Evolutionary conservation across 2,329 filamentous ascomycete species (phyloP).

Genomic region (Coniochaeta sp.): DNA sequence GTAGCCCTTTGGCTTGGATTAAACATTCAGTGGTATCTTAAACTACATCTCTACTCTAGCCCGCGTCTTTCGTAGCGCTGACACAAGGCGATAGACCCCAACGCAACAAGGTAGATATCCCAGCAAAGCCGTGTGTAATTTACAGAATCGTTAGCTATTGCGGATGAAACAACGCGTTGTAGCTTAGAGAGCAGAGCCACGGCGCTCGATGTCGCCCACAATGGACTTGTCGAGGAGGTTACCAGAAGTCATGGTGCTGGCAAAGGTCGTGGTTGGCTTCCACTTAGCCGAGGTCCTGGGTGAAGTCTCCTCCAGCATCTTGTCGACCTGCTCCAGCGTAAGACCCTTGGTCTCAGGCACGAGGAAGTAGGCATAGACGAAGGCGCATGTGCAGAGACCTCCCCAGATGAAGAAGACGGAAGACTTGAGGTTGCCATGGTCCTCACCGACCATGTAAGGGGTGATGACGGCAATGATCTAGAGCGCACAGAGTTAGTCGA

Average conservation of each 20-base stretch:
- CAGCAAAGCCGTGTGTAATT: background rate
- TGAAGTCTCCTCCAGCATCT: slow-evolving; percentile 82
- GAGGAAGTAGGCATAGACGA: slow-evolving; percentile 65
- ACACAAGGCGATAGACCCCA: background rate
- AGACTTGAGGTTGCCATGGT: slow-evolving; percentile 57
- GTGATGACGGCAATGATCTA: slow-evolving; percentile 58
- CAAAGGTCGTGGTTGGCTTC: slow-evolving; percentile 65
- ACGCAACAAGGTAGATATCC: background rate
- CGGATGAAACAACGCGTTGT: background rate
- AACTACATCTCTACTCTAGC: background rate
- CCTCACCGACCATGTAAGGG: slow-evolving; percentile 58
- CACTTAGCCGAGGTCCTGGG: slow-evolving; percentile 71
- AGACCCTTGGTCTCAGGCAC: slow-evolving; percentile 70
- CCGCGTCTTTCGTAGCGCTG: background rate
- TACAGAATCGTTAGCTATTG: background rate
- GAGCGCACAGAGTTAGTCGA: background rate
- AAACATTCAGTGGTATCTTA: slow-evolving; percentile 1
- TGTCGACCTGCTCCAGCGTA: slow-evolving; percentile 72
- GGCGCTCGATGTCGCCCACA: background rate
- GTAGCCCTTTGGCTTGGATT: background rate
- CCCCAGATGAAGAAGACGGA: slow-evolving; percentile 75
- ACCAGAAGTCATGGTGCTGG: slow-evolving; percentile 17
- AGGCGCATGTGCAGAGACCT: slow-evolving; percentile 50
- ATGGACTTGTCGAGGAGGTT: background rate
- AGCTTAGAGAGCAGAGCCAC: background rate